These are phyloP conservation scores for Saccharomycopsis fodiens DNA, from an alignment of 805 yeast genomes.

Conservation along the genomic window DNA sequence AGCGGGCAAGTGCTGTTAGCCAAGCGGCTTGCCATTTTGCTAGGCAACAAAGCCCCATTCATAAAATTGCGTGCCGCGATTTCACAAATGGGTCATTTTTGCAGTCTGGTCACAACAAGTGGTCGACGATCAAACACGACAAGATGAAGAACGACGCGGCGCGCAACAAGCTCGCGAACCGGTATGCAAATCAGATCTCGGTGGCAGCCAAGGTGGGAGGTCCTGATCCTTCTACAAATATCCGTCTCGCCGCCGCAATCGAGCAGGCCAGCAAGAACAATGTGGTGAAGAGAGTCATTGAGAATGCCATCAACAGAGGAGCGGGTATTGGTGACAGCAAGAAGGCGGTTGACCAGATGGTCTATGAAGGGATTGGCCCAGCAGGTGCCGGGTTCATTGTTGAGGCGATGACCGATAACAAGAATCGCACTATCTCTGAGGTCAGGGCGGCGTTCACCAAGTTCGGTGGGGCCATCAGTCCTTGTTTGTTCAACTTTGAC, in stretches of 20 bases:
- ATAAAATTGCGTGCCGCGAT: no score
- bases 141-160: slow-evolving; percentile 88
- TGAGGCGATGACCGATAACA: slow-evolving; percentile 85
- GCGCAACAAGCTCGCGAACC: slow-evolving; percentile 60
- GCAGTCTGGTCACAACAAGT: slow-evolving; percentile 80
- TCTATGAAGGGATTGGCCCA: slow-evolving; percentile 89
- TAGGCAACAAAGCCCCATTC: no score
- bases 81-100: not conserved
- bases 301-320: slow-evolving; percentile 81
- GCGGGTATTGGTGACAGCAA: slow-evolving; percentile 52
- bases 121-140: slow-evolving; percentile 93
- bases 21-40: no score
- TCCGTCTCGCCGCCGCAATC: slow-evolving; percentile 58
- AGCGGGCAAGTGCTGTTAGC: no score
- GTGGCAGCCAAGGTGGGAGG: slow-evolving; percentile 70
- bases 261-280: slow-evolving; percentile 73
- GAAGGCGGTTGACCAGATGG: slow-evolving; percentile 42
- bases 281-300: slow-evolving; percentile 78
- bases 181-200: slow-evolving; percentile 65
- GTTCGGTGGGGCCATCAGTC: slow-evolving; percentile 62
- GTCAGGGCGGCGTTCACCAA: slow-evolving; percentile 72
- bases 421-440: slow-evolving; percentile 68
- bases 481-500: slow-evolving; percentile 72
- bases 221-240: slow-evolving; percentile 54
- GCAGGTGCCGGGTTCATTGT: slow-evolving; percentile 83